A percentile compares a stretch with the other conserved stretches of the same genome.
Conservation (phyloP, 371 early-diverging fungal species). For the Mucor lusitanicus region DNA sequence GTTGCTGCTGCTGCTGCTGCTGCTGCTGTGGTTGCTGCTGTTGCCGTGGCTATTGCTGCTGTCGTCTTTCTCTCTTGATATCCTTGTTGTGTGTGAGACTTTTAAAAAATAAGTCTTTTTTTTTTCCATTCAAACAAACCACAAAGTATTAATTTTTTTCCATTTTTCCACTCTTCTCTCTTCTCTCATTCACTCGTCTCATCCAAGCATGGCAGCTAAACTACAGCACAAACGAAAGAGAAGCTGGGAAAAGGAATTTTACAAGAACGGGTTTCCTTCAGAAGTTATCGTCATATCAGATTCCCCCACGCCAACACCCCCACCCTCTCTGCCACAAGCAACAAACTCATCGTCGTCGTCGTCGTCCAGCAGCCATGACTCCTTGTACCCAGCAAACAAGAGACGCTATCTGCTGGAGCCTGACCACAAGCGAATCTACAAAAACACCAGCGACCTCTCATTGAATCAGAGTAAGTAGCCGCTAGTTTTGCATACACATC, state of each 20-base stretch:
- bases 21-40: not conserved
- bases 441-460: not conserved
- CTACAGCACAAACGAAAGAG: slow-evolving; percentile 9
- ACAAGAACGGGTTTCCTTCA: slow-evolving; percentile 57
- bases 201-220: not conserved
- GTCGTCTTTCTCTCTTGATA: not conserved
- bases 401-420: slow-evolving; percentile 3
- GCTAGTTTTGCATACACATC: not conserved
- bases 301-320: slow-evolving; percentile 33
- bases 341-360: not conserved
- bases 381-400: not conserved
- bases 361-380: not conserved
- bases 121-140: slow-evolving; percentile 3
- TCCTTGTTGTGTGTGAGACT: not conserved
- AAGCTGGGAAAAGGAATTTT: slow-evolving; percentile 56
- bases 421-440: not conserved
- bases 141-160: not conserved
- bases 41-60: not conserved
- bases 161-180: not conserved
- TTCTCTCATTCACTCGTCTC: not conserved
- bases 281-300: slow-evolving; percentile 65
- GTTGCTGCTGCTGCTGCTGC: not conserved
- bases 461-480: slow-evolving; percentile 14
- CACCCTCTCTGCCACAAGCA: not conserved
- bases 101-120: not conserved